phyloP scores from a whole-genome alignment of 192 early-diverging fungal species.

The Geranomyces variabilis region DNA sequence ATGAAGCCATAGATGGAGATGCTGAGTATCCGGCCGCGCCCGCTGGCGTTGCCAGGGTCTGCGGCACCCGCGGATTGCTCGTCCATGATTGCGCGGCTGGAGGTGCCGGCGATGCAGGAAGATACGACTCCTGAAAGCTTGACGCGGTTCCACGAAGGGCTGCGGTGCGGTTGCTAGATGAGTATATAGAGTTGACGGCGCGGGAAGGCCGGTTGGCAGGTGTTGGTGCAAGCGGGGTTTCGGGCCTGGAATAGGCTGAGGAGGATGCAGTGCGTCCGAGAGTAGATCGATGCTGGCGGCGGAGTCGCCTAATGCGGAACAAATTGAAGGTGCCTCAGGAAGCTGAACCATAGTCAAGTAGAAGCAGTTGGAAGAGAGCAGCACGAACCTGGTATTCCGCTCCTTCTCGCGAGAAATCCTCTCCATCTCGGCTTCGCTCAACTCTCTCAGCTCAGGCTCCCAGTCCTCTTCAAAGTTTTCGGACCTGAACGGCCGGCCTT shows the following conservation, averaged over 20 bases:
- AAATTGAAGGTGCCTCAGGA: too few species aligned
- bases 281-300: slow-evolving; percentile 17
- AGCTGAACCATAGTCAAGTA: not conserved
- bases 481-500: slow-evolving; percentile 30
- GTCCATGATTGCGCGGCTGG: too few species aligned
- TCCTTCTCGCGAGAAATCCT: slow-evolving; percentile 43
- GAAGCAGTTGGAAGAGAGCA: slow-evolving; percentile 4
- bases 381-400: slow-evolving; percentile 32
- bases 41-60: too few species aligned
- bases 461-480: slow-evolving; percentile 43
- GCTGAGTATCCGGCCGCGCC: too few species aligned
- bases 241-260: not conserved
- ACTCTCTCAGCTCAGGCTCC: slow-evolving; percentile 40
- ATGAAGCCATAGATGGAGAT: too few species aligned
- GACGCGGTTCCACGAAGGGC: not conserved
- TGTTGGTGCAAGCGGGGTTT: slow-evolving; percentile 11
- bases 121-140: too few species aligned
- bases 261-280: not conserved
- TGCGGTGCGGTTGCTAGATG: not conserved
- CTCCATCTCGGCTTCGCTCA: slow-evolving; percentile 40
- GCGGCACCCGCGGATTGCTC: too few species aligned
- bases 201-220: slow-evolving; percentile 1
- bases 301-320: slow-evolving; percentile 17
- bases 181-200: slow-evolving; percentile 14
- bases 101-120: too few species aligned